Base-by-base conservation (phyloP, 345 rosid genomes). In the Xanthoceras sorbifolium region DNA sequence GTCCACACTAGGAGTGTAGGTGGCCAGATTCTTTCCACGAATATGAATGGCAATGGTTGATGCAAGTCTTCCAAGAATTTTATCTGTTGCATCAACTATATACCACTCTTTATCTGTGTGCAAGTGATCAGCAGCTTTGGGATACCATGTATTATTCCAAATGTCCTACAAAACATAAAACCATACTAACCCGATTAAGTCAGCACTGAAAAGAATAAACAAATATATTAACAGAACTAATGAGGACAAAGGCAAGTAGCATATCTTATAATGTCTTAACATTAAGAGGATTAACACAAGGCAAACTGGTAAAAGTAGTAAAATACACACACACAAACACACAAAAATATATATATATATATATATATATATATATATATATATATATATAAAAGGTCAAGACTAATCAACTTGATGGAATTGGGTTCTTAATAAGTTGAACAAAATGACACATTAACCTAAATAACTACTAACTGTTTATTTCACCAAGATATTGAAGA, bases 141-240 rank as follows among this genome's bases (percentile, higher is more conserved):
- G 99, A 78, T 96, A 93, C 99, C 99, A 95, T 22, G 98, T 93
- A 18, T 76, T 92, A 83, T 95, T 93, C 99, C 99, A 95, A 52
- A 95, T 95, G 78, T 95, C 98, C 99, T 93, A 75, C 72, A 73
- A 75, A 67, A 63, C n/a, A 12, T 32, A 60, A 38, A 73, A 44
- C 26, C 48, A 23, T n/a, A 52, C 15, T 29, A 64, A 42, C 62
- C 15, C 9, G 29, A 71, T 23, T 3, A 31, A 73, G 55, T 65
- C 40, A 36, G 48, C 4, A 4, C 6, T 12, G 29, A 26, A 18
- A 20, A 8, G 38, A 54, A 61, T 44, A 15, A 8, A 14, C 23
- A 28, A 67, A 68, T 52, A 6, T 4, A 22, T 55, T 34, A 61
- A 31, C 9, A 17, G 32, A 29, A 9, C 32, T 25, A 7, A 38